Evolutionary conservation across 2,329 filamentous ascomycete species (phyloP), one percentile per base, ranked within the genome.

Genomic region (Apiospora koreana): DNA sequence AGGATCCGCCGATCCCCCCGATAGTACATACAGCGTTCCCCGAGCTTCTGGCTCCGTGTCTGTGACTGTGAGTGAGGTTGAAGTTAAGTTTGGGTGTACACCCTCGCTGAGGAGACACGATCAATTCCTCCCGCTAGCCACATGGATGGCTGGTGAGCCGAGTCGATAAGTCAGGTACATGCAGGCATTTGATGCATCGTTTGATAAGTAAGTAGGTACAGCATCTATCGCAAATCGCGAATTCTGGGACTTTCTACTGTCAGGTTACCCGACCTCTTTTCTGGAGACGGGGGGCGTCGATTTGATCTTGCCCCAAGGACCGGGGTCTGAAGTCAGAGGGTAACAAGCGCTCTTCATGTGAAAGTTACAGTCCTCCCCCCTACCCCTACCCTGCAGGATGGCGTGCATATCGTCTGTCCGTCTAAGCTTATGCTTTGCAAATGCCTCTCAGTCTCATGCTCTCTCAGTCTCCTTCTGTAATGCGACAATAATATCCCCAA

Each of bases 1-100:
- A 62, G 54, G 31, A 62, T 62, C 54, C 54, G 54, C 54, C 54
- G 54, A 58, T 58, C 50, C 50, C 50, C 50, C 54, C 54, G 54
- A 62, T 62, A 18, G 54, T 16, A 1, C 14, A 58, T n/a, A n/a
- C 14, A 16, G 46, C 46, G 46, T 12, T 50, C 23, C 10, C 46
- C 46, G n/a, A 23, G n/a, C 45, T n/a, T 35, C 50, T 10, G 5
- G 31, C 28, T 9, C 28, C 25, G 28, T 62, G 28, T n/a, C 28
- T 12, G 54, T n/a, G 28, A 35, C 28, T 14, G 23, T 28, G 48
- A 16, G 23, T 54, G 48, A 28, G 4, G 54, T 62, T n/a, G 54
- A n/a, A 21, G 18, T 62, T 38, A 21, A 62, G 54, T 62, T 62
- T 38, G n/a, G 54, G 31, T n/a, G 31, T n/a, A 21, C 54, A 38